phyloP scores from a whole-genome alignment of 257 asterid species.

The Gentiana dahurica region DNA sequence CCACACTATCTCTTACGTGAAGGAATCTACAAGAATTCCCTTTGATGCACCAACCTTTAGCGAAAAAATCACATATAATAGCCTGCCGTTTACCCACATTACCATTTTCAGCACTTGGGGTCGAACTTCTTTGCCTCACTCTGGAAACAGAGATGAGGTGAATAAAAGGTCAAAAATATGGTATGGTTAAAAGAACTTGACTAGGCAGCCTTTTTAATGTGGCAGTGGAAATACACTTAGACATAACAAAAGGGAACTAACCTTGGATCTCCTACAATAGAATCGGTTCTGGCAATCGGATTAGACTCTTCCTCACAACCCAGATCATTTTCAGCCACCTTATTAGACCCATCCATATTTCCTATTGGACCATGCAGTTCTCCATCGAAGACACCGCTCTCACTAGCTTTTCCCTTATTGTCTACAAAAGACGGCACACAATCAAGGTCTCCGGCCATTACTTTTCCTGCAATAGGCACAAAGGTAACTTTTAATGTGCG shows the following conservation, averaged over 20 bases:
- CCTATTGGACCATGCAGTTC: conserved; percentile 20
- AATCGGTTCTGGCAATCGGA: conserved; percentile 26
- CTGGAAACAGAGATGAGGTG: conserved; percentile 46
- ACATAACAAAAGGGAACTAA: conserved; percentile 18
- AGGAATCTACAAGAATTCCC: conserved; percentile 80
- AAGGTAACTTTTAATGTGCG: conserved; percentile 10
- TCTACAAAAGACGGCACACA: conserved; percentile 23
- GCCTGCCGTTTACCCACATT: conserved; percentile 45
- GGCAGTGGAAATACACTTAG: background rate
- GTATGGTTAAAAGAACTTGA: conserved; percentile 7
- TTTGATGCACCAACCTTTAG: conserved; percentile 92
- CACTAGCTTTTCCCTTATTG: conserved; percentile 22
- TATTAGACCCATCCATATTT: conserved; percentile 19
- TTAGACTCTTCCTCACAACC: conserved; percentile 17
- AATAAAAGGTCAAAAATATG: conserved; percentile 14
- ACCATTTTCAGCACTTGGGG: conserved; percentile 30
- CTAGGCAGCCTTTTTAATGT: background rate
- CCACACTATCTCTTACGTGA: conserved; percentile 32
- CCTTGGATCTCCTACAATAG: conserved; percentile 40
- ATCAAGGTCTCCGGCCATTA: conserved; percentile 18
- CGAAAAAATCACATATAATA: conserved; percentile 56
- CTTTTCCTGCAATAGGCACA: conserved; percentile 55
- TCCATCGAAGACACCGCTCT: conserved; percentile 20
- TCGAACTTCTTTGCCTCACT: conserved; percentile 44
- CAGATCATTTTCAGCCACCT: conserved; percentile 19